Base-by-base conservation (phyloP, 1,139 yeast genomes). In the Candida tetrigidarum region DNA sequence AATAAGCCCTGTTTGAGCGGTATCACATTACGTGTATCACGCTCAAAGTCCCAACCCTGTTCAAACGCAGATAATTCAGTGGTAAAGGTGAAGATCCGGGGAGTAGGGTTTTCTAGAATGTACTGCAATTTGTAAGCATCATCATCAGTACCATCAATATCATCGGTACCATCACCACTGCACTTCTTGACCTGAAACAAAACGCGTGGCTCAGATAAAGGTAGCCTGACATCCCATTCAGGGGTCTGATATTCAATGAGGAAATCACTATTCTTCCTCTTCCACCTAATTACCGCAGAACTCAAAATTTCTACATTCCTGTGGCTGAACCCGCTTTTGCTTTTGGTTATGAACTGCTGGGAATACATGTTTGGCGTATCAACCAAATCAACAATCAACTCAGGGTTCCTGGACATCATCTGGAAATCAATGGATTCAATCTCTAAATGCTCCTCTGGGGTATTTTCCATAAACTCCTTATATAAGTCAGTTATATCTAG, bases 61-160 rank as follows among this genome's bases (percentile, higher is more conserved):
- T 48, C 54, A 3, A 57, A 58, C 6, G 54, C 60, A 14, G 53
- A 52, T 38, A 78, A 53, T 15, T 72, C 64, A 0, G 85, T 74
- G 6, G 86, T 71, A 58, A 86, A 88, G 3, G 81, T 80, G 51
- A 88, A 81, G 2, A 84, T 74, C 44, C 85, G 71, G 3, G 85
- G 76, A 0, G 95, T 85, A 7, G 95, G 91, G 56, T 88, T 88
- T 58, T 88, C 96, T 41, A 88, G 58, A 43, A 76, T 72, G 56
- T 81, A 87, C 10, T 60, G 67, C 33, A 83, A 62, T 28, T 59
- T 60, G 28, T 67, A 53, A 11, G 48, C 53, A 11, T 52, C 54
- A 1, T 52, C 50, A 0, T 52, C 49, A 3, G 50, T n/a, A n/a
- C n/a, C n/a, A n/a, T n/a, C n/a, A n/a, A n/a, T n/a, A n/a, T n/a